phyloP scores from a whole-genome alignment of 2,329 filamentous ascomycete species.

The Dactylellina parvicollis region DNA sequence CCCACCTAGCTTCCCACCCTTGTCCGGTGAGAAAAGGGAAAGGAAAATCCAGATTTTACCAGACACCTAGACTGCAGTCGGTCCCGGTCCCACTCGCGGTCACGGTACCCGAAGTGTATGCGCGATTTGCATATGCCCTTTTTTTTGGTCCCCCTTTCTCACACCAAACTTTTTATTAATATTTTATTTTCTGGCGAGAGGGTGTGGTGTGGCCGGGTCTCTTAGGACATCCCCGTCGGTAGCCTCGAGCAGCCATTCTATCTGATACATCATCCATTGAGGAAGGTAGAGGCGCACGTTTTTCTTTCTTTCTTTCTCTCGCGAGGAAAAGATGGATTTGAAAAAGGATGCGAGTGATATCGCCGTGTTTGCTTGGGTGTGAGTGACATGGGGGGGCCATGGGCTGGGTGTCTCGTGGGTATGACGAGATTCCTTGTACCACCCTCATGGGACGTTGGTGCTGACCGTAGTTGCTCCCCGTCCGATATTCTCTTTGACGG shows the following conservation, averaged over 20 bases:
- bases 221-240: neutral
- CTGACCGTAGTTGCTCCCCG: conserved; percentile 4
- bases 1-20: neutral
- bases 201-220: neutral
- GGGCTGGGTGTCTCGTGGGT: conserved; percentile 44
- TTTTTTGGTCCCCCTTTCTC: too few relatives aligned
- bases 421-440: conserved; percentile 43
- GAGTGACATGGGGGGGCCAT: neutral
- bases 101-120: conserved; percentile 53
- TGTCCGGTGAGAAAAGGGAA: too few relatives aligned
- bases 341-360: conserved; percentile 10
- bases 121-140: conserved; percentile 51
- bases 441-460: conserved; percentile 24
- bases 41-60: conserved; percentile 5
- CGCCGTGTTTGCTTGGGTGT: neutral
- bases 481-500: neutral
- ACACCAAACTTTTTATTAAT: neutral
- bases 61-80: too few relatives aligned
- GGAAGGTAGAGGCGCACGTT: conserved; percentile 34
- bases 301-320: neutral
- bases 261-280: conserved; percentile 20
- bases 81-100: conserved; percentile 13
- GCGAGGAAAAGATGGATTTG: neutral
- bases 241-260: conserved; percentile 6
- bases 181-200: neutral